Evolutionary conservation across 768 basidiomycete species (phyloP).

Genomic region (Pluteus cervinus): DNA sequence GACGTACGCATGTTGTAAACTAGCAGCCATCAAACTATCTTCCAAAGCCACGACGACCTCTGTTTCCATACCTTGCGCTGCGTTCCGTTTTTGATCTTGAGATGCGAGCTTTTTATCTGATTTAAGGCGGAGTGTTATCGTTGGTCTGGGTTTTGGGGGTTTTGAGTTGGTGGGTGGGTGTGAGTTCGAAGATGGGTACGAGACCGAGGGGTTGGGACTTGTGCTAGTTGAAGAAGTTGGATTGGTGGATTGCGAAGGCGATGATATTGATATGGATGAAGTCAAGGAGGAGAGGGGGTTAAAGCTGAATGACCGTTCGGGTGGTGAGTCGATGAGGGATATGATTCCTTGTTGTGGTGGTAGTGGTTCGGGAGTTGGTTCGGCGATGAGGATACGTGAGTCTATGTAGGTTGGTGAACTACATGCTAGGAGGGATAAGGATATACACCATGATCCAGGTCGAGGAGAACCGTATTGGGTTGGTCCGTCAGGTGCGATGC

Average conservation of each 20-base stretch:
- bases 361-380: constrained; percentile 14
- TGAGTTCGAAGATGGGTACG: too few species aligned
- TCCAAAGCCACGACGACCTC: constrained; percentile 35
- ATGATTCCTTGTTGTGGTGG: background rate
- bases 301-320: too few species aligned
- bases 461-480: constrained; percentile 11
- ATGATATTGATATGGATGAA: background rate
- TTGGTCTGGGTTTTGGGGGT: too few species aligned
- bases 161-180: too few species aligned
- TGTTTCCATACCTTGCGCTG: constrained; percentile 24
- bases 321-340: constrained; percentile 6
- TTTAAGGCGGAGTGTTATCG: too few species aligned
- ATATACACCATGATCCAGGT: constrained; percentile 42
- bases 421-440: constrained; percentile 45
- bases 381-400: constrained; percentile 40
- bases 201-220: too few species aligned
- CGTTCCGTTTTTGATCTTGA: constrained; percentile 24
- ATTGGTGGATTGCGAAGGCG: constrained; percentile 19
- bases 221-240: constrained; percentile 33
- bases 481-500: constrained; percentile 17
- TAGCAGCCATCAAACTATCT: constrained; percentile 32
- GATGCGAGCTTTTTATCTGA: too few species aligned
- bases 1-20: constrained; percentile 50
- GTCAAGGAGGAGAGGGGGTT: constrained; percentile 1
- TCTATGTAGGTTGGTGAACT: constrained; percentile 57